phyloP scores from a whole-genome alignment of 2,329 filamentous ascomycete genomes.

The Aspergillus tubingensis region DNA sequence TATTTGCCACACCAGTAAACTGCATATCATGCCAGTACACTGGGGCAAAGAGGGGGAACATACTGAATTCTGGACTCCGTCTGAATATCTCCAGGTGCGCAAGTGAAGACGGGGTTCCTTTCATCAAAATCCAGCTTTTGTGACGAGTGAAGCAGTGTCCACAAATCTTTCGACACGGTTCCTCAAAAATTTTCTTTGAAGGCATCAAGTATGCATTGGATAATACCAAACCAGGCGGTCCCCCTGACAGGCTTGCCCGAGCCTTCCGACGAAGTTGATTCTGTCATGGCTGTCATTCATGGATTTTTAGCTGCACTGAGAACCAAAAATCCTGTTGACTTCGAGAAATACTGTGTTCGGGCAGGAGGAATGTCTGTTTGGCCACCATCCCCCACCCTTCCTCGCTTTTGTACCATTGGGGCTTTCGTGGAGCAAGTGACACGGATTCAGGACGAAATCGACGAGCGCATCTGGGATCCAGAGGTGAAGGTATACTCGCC shows the following conservation, averaged over 20 bases:
- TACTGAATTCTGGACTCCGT: neutral
- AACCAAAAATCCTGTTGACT: constrained; percentile 33
- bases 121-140: neutral
- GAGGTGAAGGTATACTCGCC: constrained; percentile 34
- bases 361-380: constrained; percentile 39
- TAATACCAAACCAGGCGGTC: neutral
- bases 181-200: neutral
- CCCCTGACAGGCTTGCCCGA: neutral
- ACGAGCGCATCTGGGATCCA: constrained; percentile 39
- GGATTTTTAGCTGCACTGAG: constrained; percentile 35
- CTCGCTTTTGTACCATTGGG: constrained; percentile 40
- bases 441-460: constrained; percentile 32
- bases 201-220: neutral
- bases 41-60: neutral
- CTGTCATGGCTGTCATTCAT: constrained; percentile 31
- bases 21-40: constrained; percentile 10
- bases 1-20: neutral
- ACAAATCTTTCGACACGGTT: neutral
- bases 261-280: neutral
- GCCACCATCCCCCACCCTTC: constrained; percentile 30
- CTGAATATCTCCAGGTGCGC: neutral
- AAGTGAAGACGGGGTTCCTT: neutral
- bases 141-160: neutral
- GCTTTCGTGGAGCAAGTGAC: constrained; percentile 37
- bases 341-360: constrained; percentile 37